Conservation (phyloP, 129 eudicot genomes). For the Centella asiatica region DNA sequence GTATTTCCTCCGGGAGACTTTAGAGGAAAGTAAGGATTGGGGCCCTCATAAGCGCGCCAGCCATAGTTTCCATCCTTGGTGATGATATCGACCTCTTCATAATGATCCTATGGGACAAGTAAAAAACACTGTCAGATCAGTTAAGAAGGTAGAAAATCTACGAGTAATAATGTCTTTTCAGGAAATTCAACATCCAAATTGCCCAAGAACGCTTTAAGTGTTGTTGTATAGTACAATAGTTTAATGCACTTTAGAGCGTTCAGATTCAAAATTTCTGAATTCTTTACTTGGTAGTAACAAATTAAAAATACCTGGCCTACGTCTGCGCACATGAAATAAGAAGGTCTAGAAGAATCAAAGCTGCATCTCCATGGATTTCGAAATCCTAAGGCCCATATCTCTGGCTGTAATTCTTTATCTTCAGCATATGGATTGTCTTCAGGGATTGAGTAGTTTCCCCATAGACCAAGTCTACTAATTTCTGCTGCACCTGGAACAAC, state of each 20-base stretch:
- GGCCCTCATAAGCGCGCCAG: constrained; percentile 80
- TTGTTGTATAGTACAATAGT: too few species aligned
- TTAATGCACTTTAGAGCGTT: too few species aligned
- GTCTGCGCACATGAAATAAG: constrained; percentile 80
- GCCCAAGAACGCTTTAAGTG: too few species aligned
- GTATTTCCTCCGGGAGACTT: constrained; percentile 63
- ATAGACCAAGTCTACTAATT: constrained; percentile 39
- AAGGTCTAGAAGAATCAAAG: constrained; percentile 78
- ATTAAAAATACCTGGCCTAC: constrained; percentile 51
- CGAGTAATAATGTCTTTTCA: too few species aligned
- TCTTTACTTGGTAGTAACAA: too few species aligned
- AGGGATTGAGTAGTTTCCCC: constrained; percentile 95
- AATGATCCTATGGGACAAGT: constrained; percentile 31
- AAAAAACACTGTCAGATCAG: neutral
- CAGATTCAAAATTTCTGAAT: too few species aligned
- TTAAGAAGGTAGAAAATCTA: too few species aligned
- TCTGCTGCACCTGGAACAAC: constrained; percentile 58
- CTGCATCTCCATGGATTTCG: constrained; percentile 92
- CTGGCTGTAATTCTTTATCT: constrained; percentile 55
- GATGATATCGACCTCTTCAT: constrained; percentile 67
- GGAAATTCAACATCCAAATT: too few species aligned
- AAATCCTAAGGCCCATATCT: constrained; percentile 83
- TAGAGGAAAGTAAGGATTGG: constrained; percentile 33
- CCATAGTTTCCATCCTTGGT: constrained; percentile 80
- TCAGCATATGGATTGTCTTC: constrained; percentile 57